Percentiles rank a stretch among this genome's conserved stretches.
phyloP scores from a whole-genome alignment of 441 rosid genomes.

The Erodium chrysanthum region DNA sequence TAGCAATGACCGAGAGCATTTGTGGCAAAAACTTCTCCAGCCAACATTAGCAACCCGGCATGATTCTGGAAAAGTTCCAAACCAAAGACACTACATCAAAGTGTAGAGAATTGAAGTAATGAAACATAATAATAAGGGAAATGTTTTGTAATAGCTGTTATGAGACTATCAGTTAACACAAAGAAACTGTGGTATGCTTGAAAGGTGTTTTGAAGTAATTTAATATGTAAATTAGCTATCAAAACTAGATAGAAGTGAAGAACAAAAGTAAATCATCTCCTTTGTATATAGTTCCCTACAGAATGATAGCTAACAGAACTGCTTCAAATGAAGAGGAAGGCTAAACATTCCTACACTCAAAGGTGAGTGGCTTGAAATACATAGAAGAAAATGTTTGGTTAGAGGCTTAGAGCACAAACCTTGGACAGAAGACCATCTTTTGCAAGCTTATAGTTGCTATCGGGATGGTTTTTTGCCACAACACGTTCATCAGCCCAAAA shows the following conservation, averaged over 20 bases:
- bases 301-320: background rate
- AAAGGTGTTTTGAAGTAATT: background rate
- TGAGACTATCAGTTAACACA: background rate
- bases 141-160: background rate
- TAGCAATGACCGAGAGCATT: background rate
- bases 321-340: background rate
- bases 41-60: background rate
- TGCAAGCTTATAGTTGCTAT: constrained; percentile 83
- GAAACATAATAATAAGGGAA: background rate
- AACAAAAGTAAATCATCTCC: background rate
- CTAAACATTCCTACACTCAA: background rate
- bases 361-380: background rate
- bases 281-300: no score
- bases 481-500: constrained; percentile 85
- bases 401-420: constrained; percentile 30
- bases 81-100: background rate
- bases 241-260: constrained; percentile 7
- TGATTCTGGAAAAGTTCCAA: background rate
- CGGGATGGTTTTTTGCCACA: constrained; percentile 63
- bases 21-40: constrained; percentile 2
- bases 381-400: background rate
- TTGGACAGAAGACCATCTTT: constrained; percentile 59
- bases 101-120: background rate
- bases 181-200: background rate
- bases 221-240: background rate